Base-by-base conservation (phyloP, 2,329 filamentous ascomycete genomes). In the Didymella pomorum region DNA sequence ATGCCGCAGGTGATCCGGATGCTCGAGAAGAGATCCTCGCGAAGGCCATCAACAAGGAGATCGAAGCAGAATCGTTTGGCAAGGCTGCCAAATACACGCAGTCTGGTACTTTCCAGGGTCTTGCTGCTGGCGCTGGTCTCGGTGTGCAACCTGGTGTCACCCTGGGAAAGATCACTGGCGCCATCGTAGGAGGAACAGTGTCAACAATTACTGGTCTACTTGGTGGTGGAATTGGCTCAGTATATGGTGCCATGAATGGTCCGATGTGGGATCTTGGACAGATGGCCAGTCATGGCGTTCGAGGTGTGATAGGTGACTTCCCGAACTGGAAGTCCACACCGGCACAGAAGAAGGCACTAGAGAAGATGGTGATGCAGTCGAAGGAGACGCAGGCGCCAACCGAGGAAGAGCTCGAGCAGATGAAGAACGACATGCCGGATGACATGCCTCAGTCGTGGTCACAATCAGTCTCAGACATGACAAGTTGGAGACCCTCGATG, bases 31-130 rank as follows among this genome's bases (percentile, higher is more conserved):
- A 76, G 52, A 74, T 76, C 16, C 70, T 78, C 9, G 75, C 73
- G 2, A 74, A 77, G 62, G 76, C 76, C 20, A 70, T 79, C 61
- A 75, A 78, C 59, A 77, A 76, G 52, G 74, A 77, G 44, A 77
- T 79, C 41, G 76, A 79, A 62, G 76, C 76, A 2, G 76, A 78
- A 48, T 77, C 74, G 0, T 78, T 79, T 49, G 76, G 76, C 29
- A 79, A 79, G 54, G 74, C 76, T 21, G 76, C 76, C 16, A 78
- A 79, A 35, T 79, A 79, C 26, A 72, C 74, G 2, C 73, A 71
- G 26, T 75, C 74, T 1, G 76, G 76, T 21, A 67, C 76, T 4
- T 79, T 79, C 54, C 76, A 79, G 56, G 76, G 76, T 0, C 70
- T 79, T 3, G 72, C 75, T 11, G 76, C 76, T 47, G 76, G 76